These are phyloP conservation scores for Lipomyces chichibuensis DNA, from an alignment of 805 yeast genomes.

Conservation along the genomic window DNA sequence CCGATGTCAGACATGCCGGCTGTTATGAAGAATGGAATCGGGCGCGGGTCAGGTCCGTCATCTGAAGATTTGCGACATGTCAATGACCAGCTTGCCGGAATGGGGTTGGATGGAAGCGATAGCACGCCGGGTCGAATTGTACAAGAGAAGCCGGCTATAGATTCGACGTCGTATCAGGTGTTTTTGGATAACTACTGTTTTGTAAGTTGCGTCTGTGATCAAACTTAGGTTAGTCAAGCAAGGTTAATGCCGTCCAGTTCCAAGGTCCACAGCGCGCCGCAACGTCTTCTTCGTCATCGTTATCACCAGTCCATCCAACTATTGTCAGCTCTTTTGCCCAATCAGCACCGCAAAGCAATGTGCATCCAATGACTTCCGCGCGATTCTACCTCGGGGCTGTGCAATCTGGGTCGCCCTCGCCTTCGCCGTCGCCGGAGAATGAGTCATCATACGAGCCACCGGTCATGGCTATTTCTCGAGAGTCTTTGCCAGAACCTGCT, in stretches of 20 bases:
- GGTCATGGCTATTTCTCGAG: not conserved
- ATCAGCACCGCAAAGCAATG: not conserved
- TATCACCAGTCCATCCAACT: not conserved
- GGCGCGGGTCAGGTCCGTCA: slow-evolving; percentile 26
- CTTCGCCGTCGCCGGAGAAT: slow-evolving; percentile 15
- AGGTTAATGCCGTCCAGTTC: slow-evolving; percentile 8
- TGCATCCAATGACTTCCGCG: not conserved
- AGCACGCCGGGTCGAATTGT: not conserved
- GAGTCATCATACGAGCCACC: slow-evolving; percentile 19
- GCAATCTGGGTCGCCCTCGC: slow-evolving; percentile 11
- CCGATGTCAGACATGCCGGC: slow-evolving; percentile 18
- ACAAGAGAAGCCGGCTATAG: slow-evolving; percentile 40
- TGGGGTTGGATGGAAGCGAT: slow-evolving; percentile 17
- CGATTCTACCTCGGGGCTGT: not conserved
- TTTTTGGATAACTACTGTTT: slow-evolving; percentile 49
- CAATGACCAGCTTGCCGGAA: slow-evolving; percentile 28
- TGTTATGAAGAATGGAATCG: not conserved
- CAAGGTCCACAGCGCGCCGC: slow-evolving; percentile 24
- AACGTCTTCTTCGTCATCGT: not conserved
- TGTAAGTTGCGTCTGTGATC: slow-evolving; percentile 17
- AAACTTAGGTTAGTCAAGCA: too few relatives aligned
- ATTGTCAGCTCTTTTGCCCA: not conserved
- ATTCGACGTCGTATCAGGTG: slow-evolving; percentile 46
- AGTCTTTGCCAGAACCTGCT: not conserved
- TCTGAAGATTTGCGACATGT: slow-evolving; percentile 33